These are phyloP conservation scores for Pilobolus umbonatus DNA, from an alignment of 192 early-diverging fungal genomes.

Conservation along the genomic window DNA sequence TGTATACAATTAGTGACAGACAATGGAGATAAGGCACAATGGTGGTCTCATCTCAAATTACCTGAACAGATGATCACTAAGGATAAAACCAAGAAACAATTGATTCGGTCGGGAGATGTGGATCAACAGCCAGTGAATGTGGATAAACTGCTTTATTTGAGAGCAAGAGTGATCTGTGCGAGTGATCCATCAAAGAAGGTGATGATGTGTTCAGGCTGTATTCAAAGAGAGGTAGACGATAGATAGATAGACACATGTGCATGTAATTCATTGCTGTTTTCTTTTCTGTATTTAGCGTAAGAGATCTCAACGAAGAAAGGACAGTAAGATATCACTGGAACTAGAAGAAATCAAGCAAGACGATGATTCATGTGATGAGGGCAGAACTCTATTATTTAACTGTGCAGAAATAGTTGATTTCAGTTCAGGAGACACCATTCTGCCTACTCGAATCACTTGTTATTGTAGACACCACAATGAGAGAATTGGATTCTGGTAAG, in stretches of 20 bases:
- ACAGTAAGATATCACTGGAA: constrained; percentile 35
- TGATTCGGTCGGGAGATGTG: constrained; percentile 21
- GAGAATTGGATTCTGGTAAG: constrained; percentile 80
- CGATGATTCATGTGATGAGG: constrained; percentile 62
- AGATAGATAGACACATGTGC: too few relatives aligned
- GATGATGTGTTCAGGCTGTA: constrained; percentile 75
- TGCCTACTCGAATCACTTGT: constrained; percentile 93
- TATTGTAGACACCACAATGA: constrained; percentile 95
- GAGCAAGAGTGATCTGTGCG: constrained; percentile 80
- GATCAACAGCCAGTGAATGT: constrained; percentile 7
- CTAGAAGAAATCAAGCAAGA: neutral
- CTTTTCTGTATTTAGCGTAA: constrained; percentile 39
- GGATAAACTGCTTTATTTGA: constrained; percentile 58
- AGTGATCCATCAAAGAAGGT: constrained; percentile 75
- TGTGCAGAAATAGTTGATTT: constrained; percentile 85
- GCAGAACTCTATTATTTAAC: constrained; percentile 88
- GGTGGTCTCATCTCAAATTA: constrained; percentile 82
- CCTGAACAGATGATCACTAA: constrained; percentile 83
- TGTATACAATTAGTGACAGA: constrained; percentile 78
- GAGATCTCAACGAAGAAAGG: constrained; percentile 58
- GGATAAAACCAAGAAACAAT: constrained; percentile 56
- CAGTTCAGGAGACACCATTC: constrained; percentile 78
- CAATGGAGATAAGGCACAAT: constrained; percentile 63
- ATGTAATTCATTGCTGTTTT: neutral
- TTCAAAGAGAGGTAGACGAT: constrained; percentile 67